Evolutionary conservation across 106 monocot species (phyloP).

Genomic region (Dendrobium chrysotoxum): DNA sequence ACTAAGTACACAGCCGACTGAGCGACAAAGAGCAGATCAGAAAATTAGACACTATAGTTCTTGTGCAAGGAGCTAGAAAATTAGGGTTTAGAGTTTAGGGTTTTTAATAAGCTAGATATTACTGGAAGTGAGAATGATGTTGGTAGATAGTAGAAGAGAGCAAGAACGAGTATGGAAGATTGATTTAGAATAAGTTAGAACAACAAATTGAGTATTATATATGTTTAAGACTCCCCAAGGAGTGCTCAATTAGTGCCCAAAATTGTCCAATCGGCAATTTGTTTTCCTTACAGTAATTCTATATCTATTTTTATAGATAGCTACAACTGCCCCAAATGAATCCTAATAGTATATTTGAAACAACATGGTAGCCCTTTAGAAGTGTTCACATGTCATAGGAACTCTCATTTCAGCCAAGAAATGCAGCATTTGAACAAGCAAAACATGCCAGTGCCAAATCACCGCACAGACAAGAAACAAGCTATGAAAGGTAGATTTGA

Average conservation of each 20-base stretch:
- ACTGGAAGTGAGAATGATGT: not conserved
- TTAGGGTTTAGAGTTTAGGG: not conserved
- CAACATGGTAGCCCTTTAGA: not conserved
- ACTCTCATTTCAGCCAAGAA: not conserved
- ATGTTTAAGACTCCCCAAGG: not conserved
- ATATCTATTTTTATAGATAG: no score
- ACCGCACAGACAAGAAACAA: not conserved
- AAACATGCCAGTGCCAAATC: not conserved
- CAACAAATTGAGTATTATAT: not conserved
- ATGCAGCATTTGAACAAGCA: not conserved
- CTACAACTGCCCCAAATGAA: not conserved
- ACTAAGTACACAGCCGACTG: slow-evolving; percentile 22
- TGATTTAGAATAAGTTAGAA: not conserved
- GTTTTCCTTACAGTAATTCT: no score
- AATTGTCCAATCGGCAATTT: not conserved
- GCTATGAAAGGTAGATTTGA: not conserved
- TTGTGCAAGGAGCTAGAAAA: not conserved
- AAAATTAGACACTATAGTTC: not conserved
- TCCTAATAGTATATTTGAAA: not conserved
- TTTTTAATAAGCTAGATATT: not conserved
- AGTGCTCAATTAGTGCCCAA: not conserved
- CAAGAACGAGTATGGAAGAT: not conserved
- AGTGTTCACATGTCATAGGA: not conserved
- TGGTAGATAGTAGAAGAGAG: not conserved
- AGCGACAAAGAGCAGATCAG: not conserved